These are phyloP conservation scores for Rusavskia elegans DNA, from an alignment of 495 filamentous ascomycete genomes.

Conservation along the genomic window DNA sequence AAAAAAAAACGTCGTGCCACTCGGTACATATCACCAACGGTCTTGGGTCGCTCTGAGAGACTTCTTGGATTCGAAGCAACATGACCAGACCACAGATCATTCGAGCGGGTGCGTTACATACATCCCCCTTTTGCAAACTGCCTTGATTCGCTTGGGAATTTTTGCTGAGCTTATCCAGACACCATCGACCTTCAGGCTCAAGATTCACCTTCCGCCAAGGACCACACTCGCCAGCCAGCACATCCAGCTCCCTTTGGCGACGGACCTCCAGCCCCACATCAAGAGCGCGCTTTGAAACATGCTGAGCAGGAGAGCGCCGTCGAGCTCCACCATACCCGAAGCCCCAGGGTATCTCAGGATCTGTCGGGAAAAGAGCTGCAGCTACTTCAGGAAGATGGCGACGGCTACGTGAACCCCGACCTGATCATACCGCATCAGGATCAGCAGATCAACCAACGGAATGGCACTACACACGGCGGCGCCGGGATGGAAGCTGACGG, in stretches of 20 bases:
- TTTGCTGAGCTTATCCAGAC: conserved; percentile 35
- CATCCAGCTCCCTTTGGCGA: conserved; percentile 32
- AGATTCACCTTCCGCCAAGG: conserved; percentile 66
- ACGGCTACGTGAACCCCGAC: conserved; percentile 31
- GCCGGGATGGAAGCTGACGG: conserved; percentile 44
- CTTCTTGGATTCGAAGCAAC: too few species aligned
- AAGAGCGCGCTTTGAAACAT: conserved; percentile 66
- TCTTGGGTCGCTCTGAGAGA: too few species aligned
- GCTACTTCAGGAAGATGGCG: conserved; percentile 33
- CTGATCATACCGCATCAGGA: conserved; percentile 21
- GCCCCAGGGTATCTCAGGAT: conserved; percentile 26
- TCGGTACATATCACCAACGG: too few species aligned
- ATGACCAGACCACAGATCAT: conserved; percentile 70
- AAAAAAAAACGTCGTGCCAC: too few species aligned
- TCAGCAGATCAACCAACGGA: conserved; percentile 20
- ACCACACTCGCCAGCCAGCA: conserved; percentile 43
- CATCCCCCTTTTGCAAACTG: conserved; percentile 5
- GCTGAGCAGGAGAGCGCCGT: conserved; percentile 52
- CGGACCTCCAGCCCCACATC: conserved; percentile 62
- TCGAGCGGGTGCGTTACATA: conserved; percentile 49
- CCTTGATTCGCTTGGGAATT: conserved; percentile 2
- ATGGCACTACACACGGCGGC: conserved; percentile 20
- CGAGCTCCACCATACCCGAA: conserved; percentile 40
- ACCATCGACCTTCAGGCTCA: conserved; percentile 88
- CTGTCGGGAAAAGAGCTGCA: conserved; percentile 17